Percentiles rank a stretch among this genome's conserved stretches.
phyloP scores from a whole-genome alignment of 108 stramenopile genomes.

The Cyclotella baltica region DNA sequence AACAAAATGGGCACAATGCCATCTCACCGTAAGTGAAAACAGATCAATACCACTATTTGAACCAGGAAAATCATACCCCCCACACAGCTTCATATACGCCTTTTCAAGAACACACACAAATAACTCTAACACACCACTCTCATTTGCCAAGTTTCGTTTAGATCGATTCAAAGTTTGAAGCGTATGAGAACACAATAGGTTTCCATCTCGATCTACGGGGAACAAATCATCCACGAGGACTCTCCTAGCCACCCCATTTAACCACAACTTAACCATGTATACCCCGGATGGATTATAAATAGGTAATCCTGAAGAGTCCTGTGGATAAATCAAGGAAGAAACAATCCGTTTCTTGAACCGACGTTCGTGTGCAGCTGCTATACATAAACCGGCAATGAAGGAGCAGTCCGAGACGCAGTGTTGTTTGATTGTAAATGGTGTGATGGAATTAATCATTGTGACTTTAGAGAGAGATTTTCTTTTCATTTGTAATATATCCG shows the following conservation, averaged over 20 bases:
- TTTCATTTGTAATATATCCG: constrained; percentile 60
- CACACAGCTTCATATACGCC: constrained; percentile 93
- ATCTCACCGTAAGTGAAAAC: constrained; percentile 73
- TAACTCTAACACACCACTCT: constrained; percentile 67
- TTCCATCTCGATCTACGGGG: constrained; percentile 77
- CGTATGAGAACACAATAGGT: constrained; percentile 83
- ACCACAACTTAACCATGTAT: constrained; percentile 94
- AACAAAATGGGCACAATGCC: not conserved
- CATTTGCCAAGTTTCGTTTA: constrained; percentile 3
- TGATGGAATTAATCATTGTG: constrained; percentile 61
- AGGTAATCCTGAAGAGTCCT: constrained; percentile 68
- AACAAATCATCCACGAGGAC: constrained; percentile 93
- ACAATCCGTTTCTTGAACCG: constrained; percentile 71
- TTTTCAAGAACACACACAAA: constrained; percentile 96
- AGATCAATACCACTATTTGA: constrained; percentile 92
- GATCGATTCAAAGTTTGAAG: constrained; percentile 1
- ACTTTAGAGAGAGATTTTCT: constrained; percentile 23
- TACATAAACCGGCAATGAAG: constrained; percentile 92
- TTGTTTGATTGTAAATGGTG: constrained; percentile 81
- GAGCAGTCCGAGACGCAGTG: constrained; percentile 91
- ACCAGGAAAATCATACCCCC: constrained; percentile 95
- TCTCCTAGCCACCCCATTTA: constrained; percentile 89
- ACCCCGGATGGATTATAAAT: constrained; percentile 89
- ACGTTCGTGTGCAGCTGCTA: constrained; percentile 86
- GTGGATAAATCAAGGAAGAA: constrained; percentile 83